Conservation (phyloP, 768 basidiomycete species). For the Phlegmacium glaucopus region DNA sequence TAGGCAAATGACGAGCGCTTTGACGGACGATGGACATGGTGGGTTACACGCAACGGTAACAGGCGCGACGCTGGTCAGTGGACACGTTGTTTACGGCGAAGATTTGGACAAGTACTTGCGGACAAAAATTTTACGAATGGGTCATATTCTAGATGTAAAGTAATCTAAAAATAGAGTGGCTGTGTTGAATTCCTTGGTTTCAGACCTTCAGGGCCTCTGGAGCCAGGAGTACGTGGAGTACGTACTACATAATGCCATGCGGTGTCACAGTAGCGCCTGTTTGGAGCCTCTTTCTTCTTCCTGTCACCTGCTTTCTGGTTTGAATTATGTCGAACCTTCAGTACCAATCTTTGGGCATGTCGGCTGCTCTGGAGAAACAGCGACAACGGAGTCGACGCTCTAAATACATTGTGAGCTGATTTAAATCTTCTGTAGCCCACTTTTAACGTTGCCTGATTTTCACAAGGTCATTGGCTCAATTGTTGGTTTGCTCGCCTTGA, state of each 20-base stretch:
- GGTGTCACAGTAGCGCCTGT: too few species aligned
- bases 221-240: too few species aligned
- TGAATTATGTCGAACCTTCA: constrained; percentile 11
- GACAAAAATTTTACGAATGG: constrained; percentile 97
- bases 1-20: constrained; percentile 28
- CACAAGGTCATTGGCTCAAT: constrained; percentile 50
- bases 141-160: constrained; percentile 71
- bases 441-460: background rate
- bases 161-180: constrained; percentile 16
- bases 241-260: too few species aligned
- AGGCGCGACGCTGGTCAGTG: constrained; percentile 82
- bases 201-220: constrained; percentile 1
- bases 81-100: constrained; percentile 68
- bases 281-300: too few species aligned
- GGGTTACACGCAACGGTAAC: constrained; percentile 34
- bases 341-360: constrained; percentile 20
- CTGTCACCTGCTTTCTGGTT: constrained; percentile 9
- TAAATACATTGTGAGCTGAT: constrained; percentile 52
- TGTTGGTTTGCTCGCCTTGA: constrained; percentile 45
- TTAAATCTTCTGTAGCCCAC: background rate
- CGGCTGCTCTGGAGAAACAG: constrained; percentile 27
- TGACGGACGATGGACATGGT: constrained; percentile 13
- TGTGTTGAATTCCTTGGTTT: too few species aligned
- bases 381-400: constrained; percentile 35
- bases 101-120: constrained; percentile 94